Conservation (phyloP, 805 yeast genomes). For the Brettanomyces naardenensis region DNA sequence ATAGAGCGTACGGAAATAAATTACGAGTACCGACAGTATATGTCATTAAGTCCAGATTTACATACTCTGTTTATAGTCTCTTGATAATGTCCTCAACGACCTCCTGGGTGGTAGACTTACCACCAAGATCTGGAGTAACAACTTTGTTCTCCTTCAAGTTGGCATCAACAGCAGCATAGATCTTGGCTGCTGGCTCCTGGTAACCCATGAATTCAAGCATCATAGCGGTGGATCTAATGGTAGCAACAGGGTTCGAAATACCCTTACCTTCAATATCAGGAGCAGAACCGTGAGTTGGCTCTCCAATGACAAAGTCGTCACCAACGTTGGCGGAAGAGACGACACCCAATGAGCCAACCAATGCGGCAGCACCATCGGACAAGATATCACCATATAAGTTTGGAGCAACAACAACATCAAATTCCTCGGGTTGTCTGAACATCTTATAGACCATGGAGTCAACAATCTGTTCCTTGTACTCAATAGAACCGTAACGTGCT, state of each 20-base stretch:
- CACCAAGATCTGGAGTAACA: slow-evolving; percentile 95
- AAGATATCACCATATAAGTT: slow-evolving; percentile 96
- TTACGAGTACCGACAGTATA: neutral
- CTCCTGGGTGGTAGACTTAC: slow-evolving; percentile 76
- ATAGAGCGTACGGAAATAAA: no score
- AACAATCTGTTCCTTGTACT: slow-evolving; percentile 90
- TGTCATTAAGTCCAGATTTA: neutral
- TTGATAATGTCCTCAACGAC: slow-evolving; percentile 77
- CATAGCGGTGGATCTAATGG: slow-evolving; percentile 94
- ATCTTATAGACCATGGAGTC: slow-evolving; percentile 98
- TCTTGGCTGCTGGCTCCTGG: slow-evolving; percentile 81
- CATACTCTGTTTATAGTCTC: slow-evolving; percentile 28
- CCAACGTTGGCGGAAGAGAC: slow-evolving; percentile 99
- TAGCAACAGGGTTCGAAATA: slow-evolving; percentile 93
- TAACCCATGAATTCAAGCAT: slow-evolving; percentile 96
- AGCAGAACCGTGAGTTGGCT: slow-evolving; percentile 99
- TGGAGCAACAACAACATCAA: slow-evolving; percentile 98
- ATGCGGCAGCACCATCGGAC: slow-evolving; percentile 97
- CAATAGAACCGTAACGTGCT: slow-evolving; percentile 50
- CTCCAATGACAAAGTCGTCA: slow-evolving; percentile 92
- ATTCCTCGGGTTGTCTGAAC: slow-evolving; percentile 97
- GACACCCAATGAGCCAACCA: slow-evolving; percentile 95
- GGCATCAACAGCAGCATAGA: slow-evolving; percentile 91
- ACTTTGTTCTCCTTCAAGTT: slow-evolving; percentile 71
- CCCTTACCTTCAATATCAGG: slow-evolving; percentile 97